A percentile compares a stretch with the other conserved stretches of the same genome.
These are phyloP conservation scores for Gnetum montanum DNA, from an alignment of 75 land plant genomes.

Conservation along the genomic window DNA sequence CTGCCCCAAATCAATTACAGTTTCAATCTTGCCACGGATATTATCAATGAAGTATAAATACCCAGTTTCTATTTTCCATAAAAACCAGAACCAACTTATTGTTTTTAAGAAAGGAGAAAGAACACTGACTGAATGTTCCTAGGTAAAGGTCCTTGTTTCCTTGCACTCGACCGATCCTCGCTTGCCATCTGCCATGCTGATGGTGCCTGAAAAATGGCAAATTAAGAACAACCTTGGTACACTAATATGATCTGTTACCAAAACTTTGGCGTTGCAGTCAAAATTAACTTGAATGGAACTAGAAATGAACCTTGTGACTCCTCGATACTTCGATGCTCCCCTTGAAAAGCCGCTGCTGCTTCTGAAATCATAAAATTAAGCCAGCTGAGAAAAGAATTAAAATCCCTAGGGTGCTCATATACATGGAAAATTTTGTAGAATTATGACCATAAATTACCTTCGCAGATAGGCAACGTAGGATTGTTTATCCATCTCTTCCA, in stretches of 20 bases:
- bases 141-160: conserved; percentile 70
- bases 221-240: too few relatives aligned
- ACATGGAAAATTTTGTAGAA: neutral
- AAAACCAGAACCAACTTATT: too few relatives aligned
- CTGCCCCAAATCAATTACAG: conserved; percentile 6
- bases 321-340: conserved; percentile 69
- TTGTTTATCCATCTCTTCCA: conserved; percentile 93
- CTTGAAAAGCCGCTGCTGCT: conserved; percentile 75
- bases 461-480: conserved; percentile 92
- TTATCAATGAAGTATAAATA: too few relatives aligned
- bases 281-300: too few relatives aligned
- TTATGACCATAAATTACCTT: conserved; percentile 61
- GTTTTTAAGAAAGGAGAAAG: neutral
- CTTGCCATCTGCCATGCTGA: conserved; percentile 70
- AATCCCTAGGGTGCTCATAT: neutral
- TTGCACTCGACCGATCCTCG: conserved; percentile 58
- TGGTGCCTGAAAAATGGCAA: conserved; percentile 38
- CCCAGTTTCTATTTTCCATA: too few relatives aligned
- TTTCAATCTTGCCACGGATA: too few relatives aligned
- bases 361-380: conserved; percentile 24
- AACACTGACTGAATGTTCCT: conserved; percentile 57
- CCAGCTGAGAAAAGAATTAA: neutral
- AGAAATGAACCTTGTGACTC: conserved; percentile 75
- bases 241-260: too few relatives aligned
- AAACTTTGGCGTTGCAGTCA: too few relatives aligned